A percentile compares a stretch with the other conserved stretches of the same genome.
phyloP scores from a whole-genome alignment of 2,329 filamentous ascomycete genomes.

The Colletotrichum kahawae region DNA sequence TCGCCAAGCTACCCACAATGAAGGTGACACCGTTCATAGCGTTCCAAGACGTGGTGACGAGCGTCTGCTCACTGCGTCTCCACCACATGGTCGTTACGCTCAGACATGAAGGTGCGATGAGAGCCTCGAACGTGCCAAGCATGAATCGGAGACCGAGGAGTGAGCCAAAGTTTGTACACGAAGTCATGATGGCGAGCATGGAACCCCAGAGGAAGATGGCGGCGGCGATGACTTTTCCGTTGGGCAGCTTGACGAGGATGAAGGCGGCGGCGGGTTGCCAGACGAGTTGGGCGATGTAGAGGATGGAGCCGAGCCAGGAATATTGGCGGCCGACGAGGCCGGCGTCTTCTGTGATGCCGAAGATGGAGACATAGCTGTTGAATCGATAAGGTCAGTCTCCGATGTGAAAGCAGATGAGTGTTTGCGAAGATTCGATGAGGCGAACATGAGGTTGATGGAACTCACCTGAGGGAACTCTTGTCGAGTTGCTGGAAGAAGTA shows the following conservation, averaged over 20 bases:
- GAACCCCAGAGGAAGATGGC: conserved; percentile 29
- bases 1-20: conserved; percentile 41
- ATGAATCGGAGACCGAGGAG: conserved; percentile 50
- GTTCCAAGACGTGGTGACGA: conserved; percentile 54
- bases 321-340: conserved; percentile 58
- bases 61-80: conserved; percentile 54
- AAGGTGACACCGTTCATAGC: conserved; percentile 61
- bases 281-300: conserved; percentile 39
- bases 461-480: conserved; percentile 49
- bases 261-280: conserved; percentile 27
- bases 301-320: conserved; percentile 62
- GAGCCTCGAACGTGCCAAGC: conserved; percentile 51
- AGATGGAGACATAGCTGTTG: conserved; percentile 62
- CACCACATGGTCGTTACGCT: conserved; percentile 62
- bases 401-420: too few relatives aligned
- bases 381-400: too few relatives aligned
- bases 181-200: conserved; percentile 47
- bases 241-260: conserved; percentile 28
- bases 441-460: conserved; percentile 28
- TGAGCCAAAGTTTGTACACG: conserved; percentile 50
- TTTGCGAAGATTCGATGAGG: not conserved
- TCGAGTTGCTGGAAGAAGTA: conserved; percentile 66
- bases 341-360: conserved; percentile 61
- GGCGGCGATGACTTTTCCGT: conserved; percentile 28
- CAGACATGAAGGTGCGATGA: conserved; percentile 57